Evolutionary conservation across 177 flowering plant genomes (phyloP).

Genomic region (Vitis hybrid): DNA sequence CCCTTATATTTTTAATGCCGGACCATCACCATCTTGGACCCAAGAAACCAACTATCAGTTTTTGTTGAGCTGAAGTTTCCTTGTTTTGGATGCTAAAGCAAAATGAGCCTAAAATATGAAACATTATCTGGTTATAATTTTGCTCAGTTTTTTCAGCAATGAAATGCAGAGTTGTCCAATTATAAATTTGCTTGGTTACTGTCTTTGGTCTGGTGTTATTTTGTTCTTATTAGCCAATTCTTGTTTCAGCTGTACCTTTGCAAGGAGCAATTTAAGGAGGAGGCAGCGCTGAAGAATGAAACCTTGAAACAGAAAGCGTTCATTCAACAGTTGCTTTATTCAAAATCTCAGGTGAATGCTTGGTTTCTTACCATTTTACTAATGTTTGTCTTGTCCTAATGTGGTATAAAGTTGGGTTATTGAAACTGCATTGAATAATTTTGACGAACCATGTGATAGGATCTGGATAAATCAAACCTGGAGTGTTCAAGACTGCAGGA

Average conservation of each 20-base stretch:
- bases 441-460: conserved; percentile 38
- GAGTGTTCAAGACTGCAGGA: conserved; percentile 66
- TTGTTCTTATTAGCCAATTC: conserved; percentile 3
- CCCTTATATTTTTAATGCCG: too few species aligned
- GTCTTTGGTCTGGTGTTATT: background rate
- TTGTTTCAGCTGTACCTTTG: conserved; percentile 46
- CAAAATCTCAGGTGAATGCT: conserved; percentile 54
- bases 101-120: too few species aligned
- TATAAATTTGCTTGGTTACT: background rate
- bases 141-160: too few species aligned
- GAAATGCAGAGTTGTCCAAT: too few species aligned
- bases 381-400: background rate
- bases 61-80: too few species aligned
- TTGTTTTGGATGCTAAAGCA: too few species aligned
- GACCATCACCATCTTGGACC: too few species aligned
- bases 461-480: conserved; percentile 41
- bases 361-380: background rate
- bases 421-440: background rate
- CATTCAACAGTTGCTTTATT: conserved; percentile 42
- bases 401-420: background rate
- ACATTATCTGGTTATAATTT: too few species aligned
- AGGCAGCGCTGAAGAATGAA: conserved; percentile 45
- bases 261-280: conserved; percentile 53
- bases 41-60: too few species aligned
- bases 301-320: conserved; percentile 46